Percentiles rank a stretch among this genome's conserved stretches.
phyloP scores from a whole-genome alignment of 176 grass and related monocot genomes.

The Oropetium thomaeum region DNA sequence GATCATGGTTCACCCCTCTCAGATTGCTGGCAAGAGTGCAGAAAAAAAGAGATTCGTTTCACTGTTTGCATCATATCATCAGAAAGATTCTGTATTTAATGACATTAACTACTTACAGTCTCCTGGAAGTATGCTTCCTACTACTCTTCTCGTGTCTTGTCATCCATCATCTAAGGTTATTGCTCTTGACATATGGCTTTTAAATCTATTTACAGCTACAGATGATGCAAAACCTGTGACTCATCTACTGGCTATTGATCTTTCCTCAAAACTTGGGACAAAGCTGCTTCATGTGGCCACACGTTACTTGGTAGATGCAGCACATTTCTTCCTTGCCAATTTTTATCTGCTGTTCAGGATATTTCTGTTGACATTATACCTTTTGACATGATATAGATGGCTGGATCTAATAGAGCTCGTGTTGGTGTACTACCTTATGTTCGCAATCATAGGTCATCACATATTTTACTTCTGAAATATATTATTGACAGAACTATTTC shows the following conservation, averaged over 20 bases:
- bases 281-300: constrained; percentile 80
- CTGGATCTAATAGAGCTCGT: constrained; percentile 63
- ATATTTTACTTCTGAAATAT: constrained; percentile 68
- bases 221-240: constrained; percentile 85
- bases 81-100: constrained; percentile 58
- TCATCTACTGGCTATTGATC: constrained; percentile 87
- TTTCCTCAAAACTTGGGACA: constrained; percentile 63
- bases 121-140: constrained; percentile 70
- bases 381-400: constrained; percentile 56
- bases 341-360: constrained; percentile 24
- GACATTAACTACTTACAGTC: constrained; percentile 82
- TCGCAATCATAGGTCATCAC: constrained; percentile 26
- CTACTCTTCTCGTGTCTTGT: constrained; percentile 23
- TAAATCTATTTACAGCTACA: constrained; percentile 54
- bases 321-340: constrained; percentile 10
- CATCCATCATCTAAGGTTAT: constrained; percentile 14
- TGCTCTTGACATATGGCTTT: constrained; percentile 32
- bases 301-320: constrained; percentile 72
- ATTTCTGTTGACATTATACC: constrained; percentile 21
- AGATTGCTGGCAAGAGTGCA: constrained; percentile 77
- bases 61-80: constrained; percentile 66
- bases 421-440: constrained; percentile 82
- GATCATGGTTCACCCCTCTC: constrained; percentile 25
- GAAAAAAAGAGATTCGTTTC: constrained; percentile 76
- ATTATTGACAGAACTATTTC: constrained; percentile 72